A percentile compares a stretch with the other conserved stretches of the same genome.
phyloP scores from a whole-genome alignment of 345 rosid genomes.

The Bruguiera sexangula region DNA sequence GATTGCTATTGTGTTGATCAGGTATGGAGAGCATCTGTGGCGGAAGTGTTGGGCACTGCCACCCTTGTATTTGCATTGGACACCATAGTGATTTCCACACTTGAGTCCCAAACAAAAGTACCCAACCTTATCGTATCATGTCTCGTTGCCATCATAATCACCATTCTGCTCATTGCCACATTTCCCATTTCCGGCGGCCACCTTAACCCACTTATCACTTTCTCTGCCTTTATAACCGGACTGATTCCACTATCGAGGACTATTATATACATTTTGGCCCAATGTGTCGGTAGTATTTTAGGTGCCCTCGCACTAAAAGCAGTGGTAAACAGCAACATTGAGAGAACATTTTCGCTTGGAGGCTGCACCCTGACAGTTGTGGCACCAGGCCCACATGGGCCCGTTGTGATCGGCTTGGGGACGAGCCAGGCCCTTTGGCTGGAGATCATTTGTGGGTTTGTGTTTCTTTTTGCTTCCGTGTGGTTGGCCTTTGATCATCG shows the following conservation, averaged over 20 bases:
- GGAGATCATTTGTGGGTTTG: conserved; percentile 37
- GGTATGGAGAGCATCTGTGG: conserved; percentile 27
- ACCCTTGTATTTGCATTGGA: conserved; percentile 22
- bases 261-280: conserved; percentile 29
- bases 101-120: conserved; percentile 10
- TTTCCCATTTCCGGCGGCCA: conserved; percentile 43
- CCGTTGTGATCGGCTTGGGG: conserved; percentile 17
- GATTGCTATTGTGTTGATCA: too few species aligned
- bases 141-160: conserved; percentile 8
- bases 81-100: conserved; percentile 23
- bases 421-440: conserved; percentile 29
- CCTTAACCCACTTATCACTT: conserved; percentile 37
- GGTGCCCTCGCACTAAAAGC: conserved; percentile 35
- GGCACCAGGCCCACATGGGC: conserved; percentile 29
- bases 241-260: conserved; percentile 22
- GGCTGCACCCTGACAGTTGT: conserved; percentile 31
- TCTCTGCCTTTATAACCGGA: conserved; percentile 32
- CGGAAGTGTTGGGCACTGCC: conserved; percentile 22
- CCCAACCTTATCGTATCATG: conserved; percentile 27
- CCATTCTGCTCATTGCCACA: conserved; percentile 26
- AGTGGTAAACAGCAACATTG: conserved; percentile 19
- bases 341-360: conserved; percentile 33
- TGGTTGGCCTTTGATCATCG: conserved; percentile 45
- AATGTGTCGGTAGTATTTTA: conserved; percentile 35
- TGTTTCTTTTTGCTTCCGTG: conserved; percentile 38